Conservation (phyloP, 1,139 yeast genomes). For the Candida sojae region DNA sequence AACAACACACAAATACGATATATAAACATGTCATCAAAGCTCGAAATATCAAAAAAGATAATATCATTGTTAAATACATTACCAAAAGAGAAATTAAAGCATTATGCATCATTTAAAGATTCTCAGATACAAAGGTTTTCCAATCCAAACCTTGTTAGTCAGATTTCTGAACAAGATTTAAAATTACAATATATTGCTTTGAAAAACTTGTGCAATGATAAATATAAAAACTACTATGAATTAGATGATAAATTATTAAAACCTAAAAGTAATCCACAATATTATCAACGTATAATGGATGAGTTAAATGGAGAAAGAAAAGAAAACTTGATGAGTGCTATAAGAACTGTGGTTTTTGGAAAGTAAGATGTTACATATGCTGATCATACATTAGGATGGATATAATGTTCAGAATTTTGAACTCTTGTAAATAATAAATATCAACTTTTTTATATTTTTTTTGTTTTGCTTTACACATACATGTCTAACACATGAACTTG, state of each 20-base stretch:
- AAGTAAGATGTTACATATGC: conserved; percentile 32
- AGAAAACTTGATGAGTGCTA: conserved; percentile 64
- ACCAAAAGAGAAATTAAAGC: conserved; percentile 68
- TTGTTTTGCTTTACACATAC: no score
- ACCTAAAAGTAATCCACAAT: conserved; percentile 84
- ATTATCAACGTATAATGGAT: conserved; percentile 67
- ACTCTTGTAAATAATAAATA: conserved; percentile 2
- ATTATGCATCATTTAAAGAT: conserved; percentile 68
- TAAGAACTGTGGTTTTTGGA: conserved; percentile 71
- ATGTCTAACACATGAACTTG: neutral
- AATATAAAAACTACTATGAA: conserved; percentile 62
- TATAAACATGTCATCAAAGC: conserved; percentile 16
- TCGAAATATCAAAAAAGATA: conserved; percentile 37
- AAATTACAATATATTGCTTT: conserved; percentile 62
- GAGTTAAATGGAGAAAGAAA: conserved; percentile 76
- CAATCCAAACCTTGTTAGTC: conserved; percentile 22
- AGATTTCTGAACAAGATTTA: conserved; percentile 47
- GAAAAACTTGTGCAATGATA: conserved; percentile 59
- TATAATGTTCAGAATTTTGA: neutral
- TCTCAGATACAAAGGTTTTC: conserved; percentile 57
- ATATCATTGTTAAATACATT: conserved; percentile 43
- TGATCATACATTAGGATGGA: neutral
- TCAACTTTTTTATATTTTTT: neutral
- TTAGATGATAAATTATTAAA: conserved; percentile 64
- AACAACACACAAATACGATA: neutral